A percentile compares a stretch with the other conserved stretches of the same genome.
Evolutionary conservation across 192 early-diverging fungal species (phyloP).

Genomic region (Coemansia sp.): DNA sequence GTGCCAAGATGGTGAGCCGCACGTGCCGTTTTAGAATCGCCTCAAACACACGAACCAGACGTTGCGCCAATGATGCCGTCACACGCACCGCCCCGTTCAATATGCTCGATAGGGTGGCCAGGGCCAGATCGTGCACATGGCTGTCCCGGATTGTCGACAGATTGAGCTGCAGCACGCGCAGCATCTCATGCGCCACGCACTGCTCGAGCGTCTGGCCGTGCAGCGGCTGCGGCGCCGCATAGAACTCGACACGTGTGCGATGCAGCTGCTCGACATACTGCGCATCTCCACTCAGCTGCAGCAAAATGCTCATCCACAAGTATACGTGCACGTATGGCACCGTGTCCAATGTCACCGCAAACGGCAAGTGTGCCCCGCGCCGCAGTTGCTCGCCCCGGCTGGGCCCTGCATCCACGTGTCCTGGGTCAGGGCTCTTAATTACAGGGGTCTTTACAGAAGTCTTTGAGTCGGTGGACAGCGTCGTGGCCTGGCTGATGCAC

Average conservation of each 20-base stretch:
- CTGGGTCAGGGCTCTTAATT: no score
- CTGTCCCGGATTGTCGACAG: constrained; percentile 42
- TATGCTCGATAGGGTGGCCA: constrained; percentile 39
- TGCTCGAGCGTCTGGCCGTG: constrained; percentile 36
- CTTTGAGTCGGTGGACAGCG: constrained; percentile 9
- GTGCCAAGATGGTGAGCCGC: constrained; percentile 15
- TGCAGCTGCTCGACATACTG: constrained; percentile 48
- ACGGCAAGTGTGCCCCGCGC: constrained; percentile 21
- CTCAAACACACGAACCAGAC: constrained; percentile 46
- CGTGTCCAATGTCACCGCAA: constrained; percentile 23
- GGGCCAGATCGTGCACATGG: constrained; percentile 34
- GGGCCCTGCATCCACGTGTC: neutral
- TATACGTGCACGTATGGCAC: constrained; percentile 43
- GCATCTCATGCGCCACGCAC: constrained; percentile 20
- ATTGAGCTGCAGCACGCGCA: constrained; percentile 46
- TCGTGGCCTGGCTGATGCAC: constrained; percentile 27
- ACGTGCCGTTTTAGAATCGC: constrained; percentile 37
- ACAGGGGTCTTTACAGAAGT: no score
- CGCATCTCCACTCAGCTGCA: constrained; percentile 26
- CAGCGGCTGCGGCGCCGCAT: constrained; percentile 34
- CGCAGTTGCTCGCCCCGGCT: constrained; percentile 23
- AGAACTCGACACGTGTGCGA: constrained; percentile 40
- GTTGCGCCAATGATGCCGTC: constrained; percentile 33
- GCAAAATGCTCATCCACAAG: constrained; percentile 33
- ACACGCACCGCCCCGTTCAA: constrained; percentile 26